phyloP scores from a whole-genome alignment of 148 eudicot species.

The Vaccinium myrtillus region DNA sequence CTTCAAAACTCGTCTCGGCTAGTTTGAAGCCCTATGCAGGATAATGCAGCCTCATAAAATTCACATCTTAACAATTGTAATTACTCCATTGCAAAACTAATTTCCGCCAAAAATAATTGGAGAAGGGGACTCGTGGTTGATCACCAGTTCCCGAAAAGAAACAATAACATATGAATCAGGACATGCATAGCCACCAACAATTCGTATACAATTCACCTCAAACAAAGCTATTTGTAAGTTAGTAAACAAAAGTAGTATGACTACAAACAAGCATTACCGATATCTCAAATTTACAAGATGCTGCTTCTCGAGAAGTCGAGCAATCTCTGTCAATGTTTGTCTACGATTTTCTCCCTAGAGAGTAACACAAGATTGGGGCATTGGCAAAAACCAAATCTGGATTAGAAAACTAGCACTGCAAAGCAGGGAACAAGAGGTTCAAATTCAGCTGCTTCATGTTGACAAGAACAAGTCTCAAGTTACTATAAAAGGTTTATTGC shows the following conservation, averaged over 20 bases:
- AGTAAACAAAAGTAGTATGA: background rate
- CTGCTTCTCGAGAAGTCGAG: background rate
- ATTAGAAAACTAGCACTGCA: background rate
- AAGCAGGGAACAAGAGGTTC: conserved; percentile 3
- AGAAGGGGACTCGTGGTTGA: background rate
- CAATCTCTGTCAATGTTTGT: background rate
- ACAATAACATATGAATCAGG: background rate
- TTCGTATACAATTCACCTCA: background rate
- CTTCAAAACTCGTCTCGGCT: too few species aligned
- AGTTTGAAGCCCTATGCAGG: background rate
- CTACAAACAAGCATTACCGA: background rate
- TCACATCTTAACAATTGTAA: background rate
- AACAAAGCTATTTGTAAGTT: background rate
- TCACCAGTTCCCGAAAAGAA: background rate
- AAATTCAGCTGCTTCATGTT: background rate
- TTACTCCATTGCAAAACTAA: background rate
- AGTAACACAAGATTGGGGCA: background rate
- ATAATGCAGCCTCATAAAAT: background rate
- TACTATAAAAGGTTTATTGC: background rate
- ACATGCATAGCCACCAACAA: background rate
- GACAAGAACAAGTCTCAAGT: too few species aligned
- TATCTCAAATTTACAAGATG: background rate
- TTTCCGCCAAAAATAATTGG: background rate
- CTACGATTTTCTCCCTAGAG: background rate
- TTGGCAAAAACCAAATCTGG: background rate